Base-by-base conservation (phyloP, 345 rosid species). In the Gossypium raimondii region DNA sequence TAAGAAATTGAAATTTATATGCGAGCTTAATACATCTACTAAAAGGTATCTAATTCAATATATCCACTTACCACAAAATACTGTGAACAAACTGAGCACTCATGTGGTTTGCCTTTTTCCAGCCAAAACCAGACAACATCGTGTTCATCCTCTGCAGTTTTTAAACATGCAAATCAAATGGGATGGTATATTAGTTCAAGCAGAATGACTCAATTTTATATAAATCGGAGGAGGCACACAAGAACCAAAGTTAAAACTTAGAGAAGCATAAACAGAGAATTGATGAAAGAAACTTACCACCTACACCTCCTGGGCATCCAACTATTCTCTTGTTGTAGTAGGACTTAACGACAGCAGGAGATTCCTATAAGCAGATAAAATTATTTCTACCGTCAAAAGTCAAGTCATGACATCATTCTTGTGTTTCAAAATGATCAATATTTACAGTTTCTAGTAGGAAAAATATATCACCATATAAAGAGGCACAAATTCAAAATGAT, bases 71-170 rank as follows among this genome's bases (percentile, higher is more conserved):
- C 98, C 89, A 85, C 87, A 79, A 95, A 95, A 83, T 88, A 82
- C 80, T 95, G 99, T 7, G 91, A 47, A 80, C 98, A 93, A 66
- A 91, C 97, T 2, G 94, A 92, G 78, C 99, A 94, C 73, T 92
- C 96, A 67, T 82, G 81, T 13, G 90, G 85, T 85, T 89, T 87
- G 85, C 90, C 97, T 81, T 93, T 91, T 87, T 89, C 87, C 84
- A 93, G 86, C 99, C 98, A 91, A 86, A 95, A 95, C 98, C 98
- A 93, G 51, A 93, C 96, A 73, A 94, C 96, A 71, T 95, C 98
- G 74, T 95, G 99, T 78, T 93, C 97, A 43, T 91, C 97, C 87
- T 93, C 99, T 95, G 80, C 74, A 76, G 74, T 58, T 50, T 3
- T 70, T 47, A 71, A 57, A 64, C 14, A 55, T 57, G 25, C 29